These are phyloP conservation scores for Penstemon newberryi DNA, from an alignment of 257 asterid genomes.

Conservation along the genomic window DNA sequence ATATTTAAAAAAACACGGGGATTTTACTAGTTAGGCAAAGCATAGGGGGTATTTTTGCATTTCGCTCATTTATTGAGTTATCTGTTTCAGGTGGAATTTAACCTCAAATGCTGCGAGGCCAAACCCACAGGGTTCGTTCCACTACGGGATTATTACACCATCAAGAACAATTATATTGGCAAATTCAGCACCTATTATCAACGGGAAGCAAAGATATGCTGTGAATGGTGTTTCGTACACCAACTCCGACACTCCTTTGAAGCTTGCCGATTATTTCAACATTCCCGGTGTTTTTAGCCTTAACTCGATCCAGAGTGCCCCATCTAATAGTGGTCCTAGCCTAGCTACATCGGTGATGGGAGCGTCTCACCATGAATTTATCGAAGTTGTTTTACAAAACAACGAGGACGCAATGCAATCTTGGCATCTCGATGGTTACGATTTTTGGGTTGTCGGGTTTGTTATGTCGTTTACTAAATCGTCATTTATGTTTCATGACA, in stretches of 20 bases:
- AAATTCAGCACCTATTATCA: conserved; percentile 71
- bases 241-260: conserved; percentile 79
- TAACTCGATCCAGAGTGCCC: conserved; percentile 57
- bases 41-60: too few relatives aligned
- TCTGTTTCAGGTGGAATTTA: conserved; percentile 79
- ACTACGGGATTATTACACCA: conserved; percentile 62
- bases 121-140: conserved; percentile 95
- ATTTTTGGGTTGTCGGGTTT: conserved; percentile 97
- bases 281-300: conserved; percentile 80
- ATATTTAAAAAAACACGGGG: too few relatives aligned
- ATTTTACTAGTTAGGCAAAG: too few relatives aligned
- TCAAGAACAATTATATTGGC: conserved; percentile 75
- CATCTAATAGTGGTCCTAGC: conserved; percentile 52
- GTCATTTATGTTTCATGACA: background rate
- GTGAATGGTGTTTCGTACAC: conserved; percentile 72
- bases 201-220: conserved; percentile 77
- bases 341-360: conserved; percentile 65
- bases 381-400: conserved; percentile 80
- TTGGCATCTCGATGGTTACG: conserved; percentile 96
- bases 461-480: conserved; percentile 34
- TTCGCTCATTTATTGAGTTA: background rate
- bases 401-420: conserved; percentile 63
- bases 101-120: conserved; percentile 99
- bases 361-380: conserved; percentile 70
- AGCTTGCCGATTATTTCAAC: conserved; percentile 89